Conservation (phyloP, 257 asterid genomes). For the Fraxinus cuspidata region DNA sequence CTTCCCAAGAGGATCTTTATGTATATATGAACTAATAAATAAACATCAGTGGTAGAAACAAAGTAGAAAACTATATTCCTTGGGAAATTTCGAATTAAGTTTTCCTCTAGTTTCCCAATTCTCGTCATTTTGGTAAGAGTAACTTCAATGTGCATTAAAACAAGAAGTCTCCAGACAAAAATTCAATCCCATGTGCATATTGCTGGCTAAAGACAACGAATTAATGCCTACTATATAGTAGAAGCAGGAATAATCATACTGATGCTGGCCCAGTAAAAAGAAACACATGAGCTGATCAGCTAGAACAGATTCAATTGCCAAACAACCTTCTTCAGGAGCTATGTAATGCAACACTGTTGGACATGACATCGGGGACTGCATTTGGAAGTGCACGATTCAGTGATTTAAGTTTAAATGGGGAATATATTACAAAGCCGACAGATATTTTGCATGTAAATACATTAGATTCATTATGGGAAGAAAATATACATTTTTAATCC, state of each 20-base stretch:
- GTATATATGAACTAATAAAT: too few species aligned
- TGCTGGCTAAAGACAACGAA: neutral
- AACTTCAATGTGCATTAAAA: too few species aligned
- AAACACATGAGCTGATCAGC: too few species aligned
- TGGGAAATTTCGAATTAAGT: neutral
- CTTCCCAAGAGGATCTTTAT: neutral
- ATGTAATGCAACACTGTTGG: neutral
- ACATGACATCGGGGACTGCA: neutral
- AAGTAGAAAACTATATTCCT: neutral
- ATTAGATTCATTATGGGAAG: neutral
- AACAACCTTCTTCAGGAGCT: conserved; percentile 1
- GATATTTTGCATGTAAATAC: neutral
- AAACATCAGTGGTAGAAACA: neutral
- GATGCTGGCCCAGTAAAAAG: too few species aligned
- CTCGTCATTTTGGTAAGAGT: too few species aligned
- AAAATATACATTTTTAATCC: neutral
- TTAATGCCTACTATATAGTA: too few species aligned
- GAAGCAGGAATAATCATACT: too few species aligned
- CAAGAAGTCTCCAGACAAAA: neutral
- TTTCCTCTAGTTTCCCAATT: too few species aligned
- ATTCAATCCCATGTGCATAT: neutral
- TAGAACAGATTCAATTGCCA: too few species aligned
- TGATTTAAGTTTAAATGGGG: neutral
- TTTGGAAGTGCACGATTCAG: neutral
- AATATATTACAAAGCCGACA: neutral